These are phyloP conservation scores for Hypomyces rosellus DNA, from an alignment of 2,329 filamentous ascomycete genomes.

Conservation along the genomic window DNA sequence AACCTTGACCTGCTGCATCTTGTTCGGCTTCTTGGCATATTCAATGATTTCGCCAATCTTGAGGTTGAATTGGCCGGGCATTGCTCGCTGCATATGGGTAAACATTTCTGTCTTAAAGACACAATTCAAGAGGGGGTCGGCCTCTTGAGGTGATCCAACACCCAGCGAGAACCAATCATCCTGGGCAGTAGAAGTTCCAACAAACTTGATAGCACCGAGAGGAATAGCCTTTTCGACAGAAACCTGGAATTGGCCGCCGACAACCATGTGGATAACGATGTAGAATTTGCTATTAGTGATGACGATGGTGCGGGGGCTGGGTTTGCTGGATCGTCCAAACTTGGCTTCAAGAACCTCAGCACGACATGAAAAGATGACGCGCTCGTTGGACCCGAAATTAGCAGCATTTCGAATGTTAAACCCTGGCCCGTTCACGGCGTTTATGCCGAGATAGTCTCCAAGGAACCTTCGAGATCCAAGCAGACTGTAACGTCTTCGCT, in stretches of 20 bases:
- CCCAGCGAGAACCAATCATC: constrained; percentile 98
- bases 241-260: constrained; percentile 77
- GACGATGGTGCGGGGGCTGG: constrained; percentile 76
- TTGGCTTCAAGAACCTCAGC: constrained; percentile 88
- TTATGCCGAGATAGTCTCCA: constrained; percentile 89
- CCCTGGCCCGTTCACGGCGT: constrained; percentile 71
- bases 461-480: constrained; percentile 87
- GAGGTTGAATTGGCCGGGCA: constrained; percentile 74
- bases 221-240: constrained; percentile 74
- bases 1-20: constrained; percentile 82
- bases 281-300: constrained; percentile 84
- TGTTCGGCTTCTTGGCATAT: constrained; percentile 97
- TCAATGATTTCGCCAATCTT: constrained; percentile 81
- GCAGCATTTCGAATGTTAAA: constrained; percentile 72
- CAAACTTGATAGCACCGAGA: constrained; percentile 80
- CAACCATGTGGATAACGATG: constrained; percentile 75
- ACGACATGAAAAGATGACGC: constrained; percentile 81
- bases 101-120: constrained; percentile 97
- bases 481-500: constrained; percentile 84
- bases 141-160: constrained; percentile 80
- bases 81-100: constrained; percentile 75
- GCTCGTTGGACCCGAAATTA: constrained; percentile 65
- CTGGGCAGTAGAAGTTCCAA: constrained; percentile 72
- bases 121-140: constrained; percentile 90
- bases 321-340: constrained; percentile 92